Conservation (phyloP, 2,329 filamentous ascomycete genomes). For the Trichoderma endophyticum region DNA sequence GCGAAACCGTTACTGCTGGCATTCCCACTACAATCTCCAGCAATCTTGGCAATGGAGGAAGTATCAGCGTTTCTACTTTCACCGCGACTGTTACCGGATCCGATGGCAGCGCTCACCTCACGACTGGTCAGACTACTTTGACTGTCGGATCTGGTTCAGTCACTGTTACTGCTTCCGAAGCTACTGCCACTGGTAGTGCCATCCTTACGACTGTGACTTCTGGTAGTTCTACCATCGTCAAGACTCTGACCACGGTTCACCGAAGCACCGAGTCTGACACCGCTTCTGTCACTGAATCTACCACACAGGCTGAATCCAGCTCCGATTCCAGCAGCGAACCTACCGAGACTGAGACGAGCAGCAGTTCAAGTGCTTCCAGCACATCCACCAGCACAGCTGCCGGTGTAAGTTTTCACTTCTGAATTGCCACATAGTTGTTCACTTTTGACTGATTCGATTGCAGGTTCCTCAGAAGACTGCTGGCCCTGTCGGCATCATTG, state of each 20-base stretch:
- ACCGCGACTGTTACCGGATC: slow-evolving; percentile 25
- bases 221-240: slow-evolving; percentile 24
- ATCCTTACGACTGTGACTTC: slow-evolving; percentile 26
- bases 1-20: slow-evolving; percentile 34
- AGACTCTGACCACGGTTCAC: slow-evolving; percentile 29
- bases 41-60: slow-evolving; percentile 23
- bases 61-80: slow-evolving; percentile 22
- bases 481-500: slow-evolving; percentile 45
- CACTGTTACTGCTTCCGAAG: slow-evolving; percentile 19
- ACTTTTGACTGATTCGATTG: not conserved
- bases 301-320: not conserved
- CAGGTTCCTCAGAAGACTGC: slow-evolving; percentile 42
- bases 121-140: slow-evolving; percentile 28
- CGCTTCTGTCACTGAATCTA: slow-evolving; percentile 22
- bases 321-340: slow-evolving; percentile 19
- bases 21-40: slow-evolving; percentile 36
- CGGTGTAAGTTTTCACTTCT: slow-evolving; percentile 30
- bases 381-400: slow-evolving; percentile 24
- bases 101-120: slow-evolving; percentile 26
- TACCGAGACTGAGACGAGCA: slow-evolving; percentile 10
- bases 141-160: slow-evolving; percentile 22
- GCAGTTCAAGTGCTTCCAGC: slow-evolving; percentile 14
- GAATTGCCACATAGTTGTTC: not conserved
- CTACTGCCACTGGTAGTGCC: slow-evolving; percentile 16
- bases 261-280: slow-evolving; percentile 24